phyloP scores from a whole-genome alignment of 208 protist genomes.

The Leishmania guyanensis region DNA sequence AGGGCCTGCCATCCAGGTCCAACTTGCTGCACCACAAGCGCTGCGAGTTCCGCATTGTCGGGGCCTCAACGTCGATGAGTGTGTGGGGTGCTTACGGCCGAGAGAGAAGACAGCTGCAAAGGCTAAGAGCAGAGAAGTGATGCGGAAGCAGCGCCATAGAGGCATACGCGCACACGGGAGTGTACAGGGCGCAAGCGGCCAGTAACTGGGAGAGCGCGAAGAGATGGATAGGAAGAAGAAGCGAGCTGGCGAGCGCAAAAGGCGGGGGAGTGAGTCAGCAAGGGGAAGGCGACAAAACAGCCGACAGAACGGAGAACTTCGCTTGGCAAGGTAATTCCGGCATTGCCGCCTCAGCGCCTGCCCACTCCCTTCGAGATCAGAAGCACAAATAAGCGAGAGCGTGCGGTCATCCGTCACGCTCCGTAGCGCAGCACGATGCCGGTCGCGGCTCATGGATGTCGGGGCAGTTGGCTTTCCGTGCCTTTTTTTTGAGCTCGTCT shows the following conservation, averaged over 20 bases:
- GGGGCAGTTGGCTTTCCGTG: not conserved
- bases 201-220: not conserved
- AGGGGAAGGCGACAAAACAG: not conserved
- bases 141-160: not conserved
- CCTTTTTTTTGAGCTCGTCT: not conserved
- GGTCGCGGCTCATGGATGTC: not conserved
- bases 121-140: not conserved
- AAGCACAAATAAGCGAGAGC: not conserved
- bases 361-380: not conserved
- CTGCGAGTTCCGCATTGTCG: constrained; percentile 29
- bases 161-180: not conserved
- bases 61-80: not conserved
- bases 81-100: not conserved
- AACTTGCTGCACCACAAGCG: constrained; percentile 34
- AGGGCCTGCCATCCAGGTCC: constrained; percentile 48
- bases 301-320: not conserved
- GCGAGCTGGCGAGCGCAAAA: not conserved
- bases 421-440: not conserved
- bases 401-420: not conserved
- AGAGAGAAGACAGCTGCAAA: not conserved
- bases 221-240: not conserved
- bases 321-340: not conserved
- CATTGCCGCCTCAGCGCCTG: not conserved
- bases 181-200: not conserved
- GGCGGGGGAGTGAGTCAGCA: not conserved